Evolutionary conservation across 331 rosid genomes (phyloP).

Genomic region (Pyracantha coccinea): DNA sequence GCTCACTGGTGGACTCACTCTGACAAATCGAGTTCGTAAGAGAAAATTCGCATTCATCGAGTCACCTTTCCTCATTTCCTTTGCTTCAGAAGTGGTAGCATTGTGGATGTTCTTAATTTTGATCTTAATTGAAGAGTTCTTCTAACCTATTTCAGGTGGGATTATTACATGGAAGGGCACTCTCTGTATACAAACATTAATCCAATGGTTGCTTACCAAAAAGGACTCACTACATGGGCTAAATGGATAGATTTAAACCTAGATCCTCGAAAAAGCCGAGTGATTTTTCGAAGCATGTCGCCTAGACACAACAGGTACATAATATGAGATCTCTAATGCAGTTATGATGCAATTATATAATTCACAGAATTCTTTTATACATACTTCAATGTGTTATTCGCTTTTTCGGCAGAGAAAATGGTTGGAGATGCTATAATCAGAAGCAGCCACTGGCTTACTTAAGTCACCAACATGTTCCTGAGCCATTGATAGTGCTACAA

Average conservation of each 20-base stretch:
- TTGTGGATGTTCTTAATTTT: neutral
- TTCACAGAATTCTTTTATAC: neutral
- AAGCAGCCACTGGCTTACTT: slow-evolving; percentile 63
- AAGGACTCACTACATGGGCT: slow-evolving; percentile 95
- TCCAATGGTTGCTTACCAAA: slow-evolving; percentile 93
- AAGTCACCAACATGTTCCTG: slow-evolving; percentile 74
- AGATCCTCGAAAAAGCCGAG: slow-evolving; percentile 52
- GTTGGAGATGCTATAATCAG: slow-evolving; percentile 93
- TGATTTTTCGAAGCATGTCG: slow-evolving; percentile 91
- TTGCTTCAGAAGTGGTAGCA: neutral
- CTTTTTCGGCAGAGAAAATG: slow-evolving; percentile 55
- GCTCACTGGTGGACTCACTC: slow-evolving; percentile 99
- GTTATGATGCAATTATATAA: neutral
- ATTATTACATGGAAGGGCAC: slow-evolving; percentile 79
- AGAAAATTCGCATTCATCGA: neutral
- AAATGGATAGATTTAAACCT: slow-evolving; percentile 87
- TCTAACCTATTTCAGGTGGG: slow-evolving; percentile 61
- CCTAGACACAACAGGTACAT: slow-evolving; percentile 94
- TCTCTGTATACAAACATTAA: slow-evolving; percentile 47
- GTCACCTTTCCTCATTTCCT: neutral
- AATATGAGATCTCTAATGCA: neutral
- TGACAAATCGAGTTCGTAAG: slow-evolving; percentile 68
- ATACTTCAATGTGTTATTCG: neutral
- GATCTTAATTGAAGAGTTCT: neutral
- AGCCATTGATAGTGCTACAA: slow-evolving; percentile 58